Evolutionary conservation across 768 basidiomycete genomes (phyloP), one percentile per base, ranked within the genome.

Genomic region (Auricularia cornea): DNA sequence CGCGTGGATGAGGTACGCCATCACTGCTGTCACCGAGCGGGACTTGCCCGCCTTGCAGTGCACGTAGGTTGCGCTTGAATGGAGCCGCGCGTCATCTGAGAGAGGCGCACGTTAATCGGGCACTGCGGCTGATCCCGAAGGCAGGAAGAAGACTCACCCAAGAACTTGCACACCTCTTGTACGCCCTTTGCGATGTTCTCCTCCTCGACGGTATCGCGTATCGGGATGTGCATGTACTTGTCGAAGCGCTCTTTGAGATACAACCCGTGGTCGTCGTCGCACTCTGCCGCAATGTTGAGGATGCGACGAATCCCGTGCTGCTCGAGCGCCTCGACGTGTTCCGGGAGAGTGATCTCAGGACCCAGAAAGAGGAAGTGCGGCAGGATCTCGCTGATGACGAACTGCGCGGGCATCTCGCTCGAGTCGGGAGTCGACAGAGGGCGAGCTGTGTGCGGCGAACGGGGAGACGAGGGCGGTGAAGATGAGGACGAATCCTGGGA

Each of bases 21-120:
- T 93, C 44, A 97, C 95, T 14, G 94, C 94, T 0, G 95, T 97
- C 31, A 97, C 95, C 1, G 92, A 95, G 16, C 96, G 87, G 2
- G 92, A 94, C 78, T 94, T 97, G 3, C 95, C 96, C 4, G 92
- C 94, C 76, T 91, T 93, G 76, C 95, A 98, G 72, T 98, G 96
- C 16, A 98, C 94, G 69, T 96, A 98, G 1, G 90, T 90, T 6
- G 94, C 87, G 23, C 92, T 84, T 0, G 88, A 91, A 67, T 94
- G 93, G 60, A 98, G 74, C 57, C 90, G 85, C 1, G 95, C 95
- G 69, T 98, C 95, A 71, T 97, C 95, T 97, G 68, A 0, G 11
- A 5, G 10, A 31, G n/a, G n/a, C n/a, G n/a, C n/a, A n/a, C n/a
- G n/a, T n/a, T n/a, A n/a, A n/a, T n/a, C n/a, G n/a, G n/a, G n/a